These are phyloP conservation scores for Ophiostoma tasmaniense DNA, from an alignment of 2,329 filamentous ascomycete species.

Conservation along the genomic window DNA sequence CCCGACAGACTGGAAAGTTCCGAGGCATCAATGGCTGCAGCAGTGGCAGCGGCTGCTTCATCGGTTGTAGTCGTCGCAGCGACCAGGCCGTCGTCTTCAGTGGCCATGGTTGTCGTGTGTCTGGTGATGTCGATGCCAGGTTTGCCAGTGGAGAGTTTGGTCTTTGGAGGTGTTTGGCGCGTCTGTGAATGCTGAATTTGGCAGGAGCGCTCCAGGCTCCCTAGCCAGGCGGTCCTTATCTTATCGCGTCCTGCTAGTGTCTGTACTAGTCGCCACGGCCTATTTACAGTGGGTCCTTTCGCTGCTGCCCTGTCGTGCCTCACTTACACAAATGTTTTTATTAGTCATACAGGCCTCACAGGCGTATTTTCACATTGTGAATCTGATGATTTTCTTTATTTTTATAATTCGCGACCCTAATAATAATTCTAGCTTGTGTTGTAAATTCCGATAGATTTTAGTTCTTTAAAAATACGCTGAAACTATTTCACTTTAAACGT, in stretches of 20 bases:
- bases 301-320: not conserved
- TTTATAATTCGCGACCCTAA: no score
- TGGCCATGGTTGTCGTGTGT: constrained; percentile 12
- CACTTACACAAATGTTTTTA: not conserved
- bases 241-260: not conserved
- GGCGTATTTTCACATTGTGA: no score
- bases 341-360: not conserved
- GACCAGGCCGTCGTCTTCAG: constrained; percentile 14
- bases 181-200: not conserved
- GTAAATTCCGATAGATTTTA: no score
- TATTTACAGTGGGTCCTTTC: not conserved
- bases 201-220: not conserved
- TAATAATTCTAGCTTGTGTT: no score
- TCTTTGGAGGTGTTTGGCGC: not conserved
- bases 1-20: constrained; percentile 15
- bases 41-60: not conserved
- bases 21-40: not conserved
- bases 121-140: not conserved
- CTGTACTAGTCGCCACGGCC: not conserved
- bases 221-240: not conserved
- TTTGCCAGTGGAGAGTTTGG: not conserved
- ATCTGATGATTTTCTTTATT: no score
- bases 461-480: no score
- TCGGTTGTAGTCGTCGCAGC: not conserved
- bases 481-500: not conserved